These are phyloP conservation scores for Rhizophagus clarus DNA, from an alignment of 192 early-diverging fungal genomes.

Conservation along the genomic window DNA sequence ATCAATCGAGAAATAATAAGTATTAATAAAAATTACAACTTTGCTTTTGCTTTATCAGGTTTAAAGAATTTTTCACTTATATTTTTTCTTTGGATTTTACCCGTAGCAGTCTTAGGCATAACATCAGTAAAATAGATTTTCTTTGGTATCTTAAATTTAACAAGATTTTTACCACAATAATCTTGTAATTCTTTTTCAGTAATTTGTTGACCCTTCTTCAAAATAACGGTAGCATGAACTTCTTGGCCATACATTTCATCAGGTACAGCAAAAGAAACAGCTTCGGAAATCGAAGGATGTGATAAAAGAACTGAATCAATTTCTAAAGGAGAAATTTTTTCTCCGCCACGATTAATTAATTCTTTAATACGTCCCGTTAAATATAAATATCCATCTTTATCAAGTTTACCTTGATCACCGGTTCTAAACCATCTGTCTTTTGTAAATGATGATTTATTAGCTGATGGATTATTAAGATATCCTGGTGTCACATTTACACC, in stretches of 20 bases:
- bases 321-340: conserved; percentile 90
- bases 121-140: conserved; percentile 62
- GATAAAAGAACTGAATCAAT: conserved; percentile 71
- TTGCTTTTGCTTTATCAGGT: conserved; percentile 32
- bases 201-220: conserved; percentile 39
- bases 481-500: conserved; percentile 81
- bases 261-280: conserved; percentile 73
- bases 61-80: conserved; percentile 61
- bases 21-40: neutral
- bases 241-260: conserved; percentile 84
- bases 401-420: conserved; percentile 80
- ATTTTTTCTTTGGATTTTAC: conserved; percentile 69
- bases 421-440: conserved; percentile 79
- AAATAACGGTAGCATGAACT: conserved; percentile 73
- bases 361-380: conserved; percentile 89
- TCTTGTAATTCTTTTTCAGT: conserved; percentile 55
- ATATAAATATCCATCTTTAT: conserved; percentile 74
- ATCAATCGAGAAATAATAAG: neutral
- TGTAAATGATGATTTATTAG: conserved; percentile 65
- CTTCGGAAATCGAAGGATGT: conserved; percentile 72
- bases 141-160: conserved; percentile 76
- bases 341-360: conserved; percentile 88
- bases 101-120: conserved; percentile 75
- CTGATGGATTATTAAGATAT: conserved; percentile 71
- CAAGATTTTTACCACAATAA: conserved; percentile 57